Base-by-base conservation (phyloP, 495 filamentous ascomycete species). In the Talaromyces ruber region DNA sequence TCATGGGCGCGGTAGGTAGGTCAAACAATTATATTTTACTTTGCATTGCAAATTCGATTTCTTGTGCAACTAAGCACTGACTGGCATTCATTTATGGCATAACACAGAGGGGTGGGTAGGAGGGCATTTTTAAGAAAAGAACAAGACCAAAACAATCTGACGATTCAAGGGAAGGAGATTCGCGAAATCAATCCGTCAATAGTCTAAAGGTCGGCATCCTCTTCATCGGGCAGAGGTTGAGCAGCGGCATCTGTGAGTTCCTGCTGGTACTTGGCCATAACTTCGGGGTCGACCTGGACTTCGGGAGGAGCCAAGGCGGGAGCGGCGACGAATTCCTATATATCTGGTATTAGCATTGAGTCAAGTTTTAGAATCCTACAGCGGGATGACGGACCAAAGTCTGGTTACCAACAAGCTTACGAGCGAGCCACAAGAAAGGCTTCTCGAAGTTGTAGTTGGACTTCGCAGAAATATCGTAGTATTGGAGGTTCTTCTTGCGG, bases 401-500 rank as follows among this genome's bases (percentile, higher is more conserved):
- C 65, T 89, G 84, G 83, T 99, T 97, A 74, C 94, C 95, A 64
- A 97, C 95, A 54, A 98, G 85, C 86, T 99, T 98, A 72, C 95
- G 87, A 59, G 94, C 95, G 68, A 99, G 88, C 95, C 95, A 99
- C 64, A 99, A 86, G 90, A 99, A 99, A 64, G 95, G 95, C 87
- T 99, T 99, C 88, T 99, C 95, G 81, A 99, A 99, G 88, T 99
- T 99, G 83, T 99, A 99, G 82, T 99, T 99, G 68, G 92, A 97
- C 85, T 99, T 99, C 75, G 95, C 95, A 54, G 91, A 96, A 75
- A 99, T 99, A 66, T 99, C 95, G 84, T 99, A 99, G 86, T 99
- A 99, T 78, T 99, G 95, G 18, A 99, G 86, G 81, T 98, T 98
- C 88, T 99, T 99, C 87, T 99, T 99, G 74, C 95, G 93, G 84